Base-by-base conservation (phyloP, 2,329 filamentous ascomycete genomes). In the Pseudocercospora musae region DNA sequence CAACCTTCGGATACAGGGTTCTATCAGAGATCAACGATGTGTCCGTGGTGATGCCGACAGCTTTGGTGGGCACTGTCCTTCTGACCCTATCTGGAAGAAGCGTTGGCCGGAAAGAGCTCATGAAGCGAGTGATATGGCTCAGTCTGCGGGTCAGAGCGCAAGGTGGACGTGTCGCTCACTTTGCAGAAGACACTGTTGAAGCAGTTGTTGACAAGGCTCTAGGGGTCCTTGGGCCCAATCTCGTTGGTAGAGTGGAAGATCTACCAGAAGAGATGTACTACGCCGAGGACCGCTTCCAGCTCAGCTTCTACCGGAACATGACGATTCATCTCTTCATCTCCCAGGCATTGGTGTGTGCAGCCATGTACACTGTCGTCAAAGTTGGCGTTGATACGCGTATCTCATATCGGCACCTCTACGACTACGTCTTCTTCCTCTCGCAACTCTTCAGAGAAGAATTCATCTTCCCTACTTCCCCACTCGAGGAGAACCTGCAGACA, bases 271-370 rank as follows among this genome's bases (percentile, higher is more conserved):
- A 91, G 18, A 98, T 95, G 0, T 98, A 91, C 77, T 96, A 91
- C 71, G 95, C 95, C 4, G 92, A 97, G 42, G 95, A 99, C 75
- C 86, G 80, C 58, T 99, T 99, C 80, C 95, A 99, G 74, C 84
- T 99, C 9, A 96, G 92, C 0, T 99, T 99, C 77, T 99, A 99
- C 78, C 89, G 95, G 57, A 99, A 99, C 77, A 98, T 98, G 95
- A 97, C 94, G 0, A 99, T 99, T 65, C 95, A 99, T 74, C 84
- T 99, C 4, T 99, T 99, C 76, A 95, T 99, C 61, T 89, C 92
- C 1, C 93, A 98, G 74, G 90, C 94, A 0, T 82, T 99, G 4
- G 91, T 98, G 21, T 95, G 91, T 64, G 91, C 89, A 4, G 90
- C 90, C 27, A 88, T 99, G 82, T 99, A 99, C 76, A 95, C 88